These are phyloP conservation scores for Salvia rosmarinus DNA, from an alignment of 257 asterid species.

Conservation along the genomic window DNA sequence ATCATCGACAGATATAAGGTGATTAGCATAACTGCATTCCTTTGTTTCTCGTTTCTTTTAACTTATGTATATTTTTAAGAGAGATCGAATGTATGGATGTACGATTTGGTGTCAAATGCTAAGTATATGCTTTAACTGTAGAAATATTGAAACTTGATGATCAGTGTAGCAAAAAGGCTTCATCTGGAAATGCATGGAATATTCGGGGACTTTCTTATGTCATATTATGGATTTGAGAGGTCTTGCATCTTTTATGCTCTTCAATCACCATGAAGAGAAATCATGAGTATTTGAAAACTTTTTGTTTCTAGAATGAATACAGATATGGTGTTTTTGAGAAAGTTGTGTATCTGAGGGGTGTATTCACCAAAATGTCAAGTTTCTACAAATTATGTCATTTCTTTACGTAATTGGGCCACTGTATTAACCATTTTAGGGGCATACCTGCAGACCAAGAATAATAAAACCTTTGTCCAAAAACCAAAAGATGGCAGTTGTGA, in stretches of 20 bases:
- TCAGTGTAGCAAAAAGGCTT: constrained; percentile 18
- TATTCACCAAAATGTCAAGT: background rate
- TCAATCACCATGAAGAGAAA: too few relatives aligned
- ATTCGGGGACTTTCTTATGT: constrained; percentile 2
- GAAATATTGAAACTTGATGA: constrained; percentile 28
- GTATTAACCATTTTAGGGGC: too few relatives aligned
- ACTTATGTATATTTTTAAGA: background rate
- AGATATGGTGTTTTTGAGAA: background rate
- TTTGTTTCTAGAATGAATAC: too few relatives aligned
- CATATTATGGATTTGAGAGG: background rate
- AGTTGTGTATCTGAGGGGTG: constrained; percentile 4
- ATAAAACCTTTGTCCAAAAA: too few relatives aligned
- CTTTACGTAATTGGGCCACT: too few relatives aligned
- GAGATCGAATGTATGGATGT: background rate
- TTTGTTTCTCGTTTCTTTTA: constrained; percentile 12
- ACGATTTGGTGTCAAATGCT: background rate
- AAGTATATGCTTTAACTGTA: background rate
- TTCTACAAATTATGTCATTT: background rate
- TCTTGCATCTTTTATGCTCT: background rate
- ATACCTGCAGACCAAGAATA: too few relatives aligned
- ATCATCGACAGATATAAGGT: constrained; percentile 40
- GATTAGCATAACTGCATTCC: constrained; percentile 14
- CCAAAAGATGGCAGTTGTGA: too few relatives aligned
- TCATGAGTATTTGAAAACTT: too few relatives aligned
- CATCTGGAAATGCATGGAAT: constrained; percentile 22